Base-by-base conservation (phyloP, 2,329 filamentous ascomycete species). In the Sporothrix variecibatus region DNA sequence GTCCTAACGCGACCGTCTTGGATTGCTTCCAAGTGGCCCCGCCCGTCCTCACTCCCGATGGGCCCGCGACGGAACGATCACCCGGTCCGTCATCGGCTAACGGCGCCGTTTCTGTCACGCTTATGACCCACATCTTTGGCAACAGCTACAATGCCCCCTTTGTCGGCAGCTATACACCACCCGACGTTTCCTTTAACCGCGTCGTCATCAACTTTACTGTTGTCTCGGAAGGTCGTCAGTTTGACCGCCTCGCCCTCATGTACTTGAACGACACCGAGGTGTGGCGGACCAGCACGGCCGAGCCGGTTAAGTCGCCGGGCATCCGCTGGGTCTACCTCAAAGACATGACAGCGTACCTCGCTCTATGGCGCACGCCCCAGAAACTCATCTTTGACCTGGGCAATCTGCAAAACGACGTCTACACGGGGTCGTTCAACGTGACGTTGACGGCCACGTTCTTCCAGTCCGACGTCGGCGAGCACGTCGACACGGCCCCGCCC, bases 281-380 rank as follows among this genome's bases (percentile, higher is more conserved):
- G n/a, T 96, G 92, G 85, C 87, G 93, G 31, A 95, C 93, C 1
- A 94, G 93, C 5, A 97, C 94, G 0, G 92, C 93, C 3, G 92
- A 97, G 82, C 93, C 94, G 0, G 93, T 90, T 0, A 77, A 78
- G 3, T 78, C 83, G 4, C 86, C 86, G 28, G 93, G 93, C 7
- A 94, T 96, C 76, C 83, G 87, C 62, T 95, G 92, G 92, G 90
- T 88, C 0, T 94, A 93, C 79, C 84, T 91, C 72, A 96, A 95
- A 81, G 93, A 97, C 80, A 90, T 94, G 89, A 93, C 91, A 1
- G 86, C 88, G 72, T 95, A 91, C 79, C 83, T 91, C 20, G 85
- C 88, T 3, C 83, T 96, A 15, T 94, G 93, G 88, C 89, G 87
- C 76, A 78, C 86, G 67, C 86, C 88, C 0, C 93, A 95, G 79